phyloP scores from a whole-genome alignment of 1,284 basidiomycete genomes.

The Boletus mariae region DNA sequence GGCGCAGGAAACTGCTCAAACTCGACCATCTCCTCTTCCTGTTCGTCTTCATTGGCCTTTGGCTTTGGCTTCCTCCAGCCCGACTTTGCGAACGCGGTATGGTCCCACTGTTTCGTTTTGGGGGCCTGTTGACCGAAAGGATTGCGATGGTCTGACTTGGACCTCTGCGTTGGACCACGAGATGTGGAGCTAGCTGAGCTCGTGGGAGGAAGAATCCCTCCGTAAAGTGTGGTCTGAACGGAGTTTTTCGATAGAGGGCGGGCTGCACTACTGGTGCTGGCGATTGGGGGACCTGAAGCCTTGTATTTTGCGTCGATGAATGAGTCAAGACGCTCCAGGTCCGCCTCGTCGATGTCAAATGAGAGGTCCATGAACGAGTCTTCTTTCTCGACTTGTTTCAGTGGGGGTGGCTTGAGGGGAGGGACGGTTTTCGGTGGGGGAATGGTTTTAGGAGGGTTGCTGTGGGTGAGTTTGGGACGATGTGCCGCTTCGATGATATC shows the following conservation, averaged over 20 bases:
- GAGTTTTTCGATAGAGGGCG: conserved; percentile 38
- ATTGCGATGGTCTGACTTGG: conserved; percentile 40
- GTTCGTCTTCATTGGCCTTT: conserved; percentile 35
- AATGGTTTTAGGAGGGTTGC: conserved; percentile 8
- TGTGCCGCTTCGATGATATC: conserved; percentile 66
- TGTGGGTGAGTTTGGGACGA: conserved; percentile 22
- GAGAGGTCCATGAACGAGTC: conserved; percentile 55
- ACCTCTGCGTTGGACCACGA: conserved; percentile 37
- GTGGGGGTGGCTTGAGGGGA: conserved; percentile 12
- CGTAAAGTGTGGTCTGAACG: conserved; percentile 65
- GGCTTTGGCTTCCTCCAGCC: conserved; percentile 57
- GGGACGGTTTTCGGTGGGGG: conserved; percentile 5
- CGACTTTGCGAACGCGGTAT: conserved; percentile 76
- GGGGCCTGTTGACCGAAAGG: conserved; percentile 51
- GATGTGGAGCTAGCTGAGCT: conserved; percentile 26
- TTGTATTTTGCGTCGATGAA: conserved; percentile 46
- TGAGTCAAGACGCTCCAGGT: conserved; percentile 50
- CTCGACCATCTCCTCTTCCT: conserved; percentile 55
- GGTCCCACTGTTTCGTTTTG: conserved; percentile 82
- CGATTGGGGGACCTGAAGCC: conserved; percentile 30
- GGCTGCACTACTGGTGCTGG: conserved; percentile 40
- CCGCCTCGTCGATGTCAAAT: conserved; percentile 53
- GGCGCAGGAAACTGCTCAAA: conserved; percentile 83
- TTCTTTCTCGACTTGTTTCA: conserved; percentile 28
- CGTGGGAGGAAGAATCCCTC: conserved; percentile 41